These are phyloP conservation scores for Blastocrithidia nonstop DNA, from an alignment of 208 protist species.

Conservation along the genomic window DNA sequence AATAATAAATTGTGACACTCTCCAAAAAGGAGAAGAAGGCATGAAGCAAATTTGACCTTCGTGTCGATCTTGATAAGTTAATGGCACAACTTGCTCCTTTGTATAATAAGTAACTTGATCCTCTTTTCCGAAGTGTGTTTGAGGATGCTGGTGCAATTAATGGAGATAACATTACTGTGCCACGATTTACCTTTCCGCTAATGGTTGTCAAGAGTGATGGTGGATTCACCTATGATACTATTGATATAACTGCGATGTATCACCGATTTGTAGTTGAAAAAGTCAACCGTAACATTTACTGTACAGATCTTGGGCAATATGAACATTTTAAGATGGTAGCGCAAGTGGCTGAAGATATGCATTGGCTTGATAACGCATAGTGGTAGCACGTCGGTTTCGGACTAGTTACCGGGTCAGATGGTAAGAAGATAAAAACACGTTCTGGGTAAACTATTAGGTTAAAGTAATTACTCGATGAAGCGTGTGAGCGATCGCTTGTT, in stretches of 20 bases:
- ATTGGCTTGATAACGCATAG: conserved; percentile 63
- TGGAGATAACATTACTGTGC: conserved; percentile 60
- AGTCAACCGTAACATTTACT: conserved; percentile 87
- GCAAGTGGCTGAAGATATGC: conserved; percentile 76
- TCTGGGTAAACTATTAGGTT: conserved; percentile 91
- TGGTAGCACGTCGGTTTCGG: conserved; percentile 91
- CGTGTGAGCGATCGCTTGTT: conserved; percentile 57
- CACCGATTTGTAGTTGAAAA: conserved; percentile 83
- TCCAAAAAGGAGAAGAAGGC: conserved; percentile 84
- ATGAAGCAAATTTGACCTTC: conserved; percentile 67
- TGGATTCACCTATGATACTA: conserved; percentile 91
- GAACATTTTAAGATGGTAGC: conserved; percentile 89
- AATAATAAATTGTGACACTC: conserved; percentile 47
- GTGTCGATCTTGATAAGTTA: conserved; percentile 74
- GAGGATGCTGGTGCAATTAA: conserved; percentile 43
- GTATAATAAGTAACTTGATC: conserved; percentile 60
- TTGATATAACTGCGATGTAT: conserved; percentile 83
- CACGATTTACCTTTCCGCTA: conserved; percentile 85
- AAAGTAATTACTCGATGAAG: conserved; percentile 92
- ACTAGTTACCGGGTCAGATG: conserved; percentile 81
- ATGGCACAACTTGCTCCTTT: conserved; percentile 47
- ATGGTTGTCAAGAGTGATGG: conserved; percentile 93
- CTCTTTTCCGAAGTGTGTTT: conserved; percentile 65
- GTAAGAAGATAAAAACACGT: conserved; percentile 95
- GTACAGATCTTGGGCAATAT: conserved; percentile 91